Percentiles rank a stretch among this genome's conserved stretches.
phyloP scores from a whole-genome alignment of 140 eudicot genomes.

The Ambrosia hybrid region DNA sequence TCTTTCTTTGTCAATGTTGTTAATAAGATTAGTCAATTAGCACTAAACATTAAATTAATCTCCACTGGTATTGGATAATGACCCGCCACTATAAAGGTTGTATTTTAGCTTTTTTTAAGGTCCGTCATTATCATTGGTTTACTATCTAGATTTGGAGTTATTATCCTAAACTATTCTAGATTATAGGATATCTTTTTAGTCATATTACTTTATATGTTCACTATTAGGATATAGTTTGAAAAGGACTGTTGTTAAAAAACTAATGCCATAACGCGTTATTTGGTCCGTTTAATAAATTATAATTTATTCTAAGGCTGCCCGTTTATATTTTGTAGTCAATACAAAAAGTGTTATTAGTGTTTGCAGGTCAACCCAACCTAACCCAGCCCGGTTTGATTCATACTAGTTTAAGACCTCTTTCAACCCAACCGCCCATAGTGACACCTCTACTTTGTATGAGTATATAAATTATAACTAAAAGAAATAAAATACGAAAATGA shows the following conservation, averaged over 20 bases:
- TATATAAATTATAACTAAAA: neutral
- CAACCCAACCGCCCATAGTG: neutral
- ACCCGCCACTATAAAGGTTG: conserved; percentile 18
- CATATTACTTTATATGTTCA: conserved; percentile 14
- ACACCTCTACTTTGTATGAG: neutral
- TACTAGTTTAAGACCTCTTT: neutral
- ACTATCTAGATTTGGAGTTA: conserved; percentile 24
- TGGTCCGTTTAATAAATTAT: conserved; percentile 8
- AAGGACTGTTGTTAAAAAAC: conserved; percentile 21
- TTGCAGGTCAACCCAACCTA: too few relatives aligned
- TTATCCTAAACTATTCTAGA: conserved; percentile 22
- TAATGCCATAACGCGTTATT: conserved; percentile 25
- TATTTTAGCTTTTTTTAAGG: conserved; percentile 20
- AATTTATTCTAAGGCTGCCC: conserved; percentile 12
- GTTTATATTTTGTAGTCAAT: conserved; percentile 24
- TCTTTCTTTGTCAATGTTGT: conserved; percentile 27
- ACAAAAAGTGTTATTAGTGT: neutral
- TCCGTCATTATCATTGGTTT: conserved; percentile 4
- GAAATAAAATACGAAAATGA: neutral
- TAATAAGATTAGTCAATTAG: conserved; percentile 21
- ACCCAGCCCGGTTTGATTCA: neutral
- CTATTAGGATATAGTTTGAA: conserved; percentile 19
- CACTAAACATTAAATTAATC: conserved; percentile 23
- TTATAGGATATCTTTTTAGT: conserved; percentile 21
- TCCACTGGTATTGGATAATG: conserved; percentile 13